phyloP scores from a whole-genome alignment of 176 grass and related monocot species.

The Zizania latifolia region DNA sequence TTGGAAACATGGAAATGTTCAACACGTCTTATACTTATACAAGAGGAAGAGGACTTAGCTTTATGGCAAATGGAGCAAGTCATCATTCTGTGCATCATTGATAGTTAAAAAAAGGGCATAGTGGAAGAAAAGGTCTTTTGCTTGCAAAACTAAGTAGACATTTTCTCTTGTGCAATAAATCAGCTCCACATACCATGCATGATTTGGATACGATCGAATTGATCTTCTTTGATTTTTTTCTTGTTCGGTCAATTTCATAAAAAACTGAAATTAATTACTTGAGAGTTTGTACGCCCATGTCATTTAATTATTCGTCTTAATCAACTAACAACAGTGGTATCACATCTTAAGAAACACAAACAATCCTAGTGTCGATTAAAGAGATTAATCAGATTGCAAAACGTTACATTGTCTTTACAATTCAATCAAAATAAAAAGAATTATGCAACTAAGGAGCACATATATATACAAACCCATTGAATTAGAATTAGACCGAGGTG shows the following conservation, averaged over 20 bases:
- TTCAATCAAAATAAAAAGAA: not conserved
- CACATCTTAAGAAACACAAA: not conserved
- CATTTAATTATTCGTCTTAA: not conserved
- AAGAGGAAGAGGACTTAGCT: not conserved
- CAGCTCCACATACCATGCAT: too few relatives aligned
- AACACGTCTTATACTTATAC: too few relatives aligned
- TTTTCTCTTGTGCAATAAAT: not conserved
- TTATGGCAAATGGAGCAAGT: not conserved
- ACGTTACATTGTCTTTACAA: not conserved
- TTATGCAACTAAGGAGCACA: not conserved
- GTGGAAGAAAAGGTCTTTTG: not conserved
- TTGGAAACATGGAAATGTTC: not conserved
- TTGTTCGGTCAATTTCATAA: not conserved
- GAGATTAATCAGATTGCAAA: not conserved
- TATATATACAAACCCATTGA: not conserved
- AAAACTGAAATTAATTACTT: not conserved
- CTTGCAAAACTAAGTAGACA: not conserved
- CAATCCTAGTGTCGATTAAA: not conserved
- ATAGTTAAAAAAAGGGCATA: not conserved
- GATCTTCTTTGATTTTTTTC: not conserved
- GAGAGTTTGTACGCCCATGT: not conserved
- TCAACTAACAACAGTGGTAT: not conserved
- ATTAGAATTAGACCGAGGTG: not conserved
- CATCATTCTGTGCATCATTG: not conserved
- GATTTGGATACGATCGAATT: not conserved